Evolutionary conservation across 1,139 yeast genomes (phyloP).

Genomic region (Debaryomyces coudertii): DNA sequence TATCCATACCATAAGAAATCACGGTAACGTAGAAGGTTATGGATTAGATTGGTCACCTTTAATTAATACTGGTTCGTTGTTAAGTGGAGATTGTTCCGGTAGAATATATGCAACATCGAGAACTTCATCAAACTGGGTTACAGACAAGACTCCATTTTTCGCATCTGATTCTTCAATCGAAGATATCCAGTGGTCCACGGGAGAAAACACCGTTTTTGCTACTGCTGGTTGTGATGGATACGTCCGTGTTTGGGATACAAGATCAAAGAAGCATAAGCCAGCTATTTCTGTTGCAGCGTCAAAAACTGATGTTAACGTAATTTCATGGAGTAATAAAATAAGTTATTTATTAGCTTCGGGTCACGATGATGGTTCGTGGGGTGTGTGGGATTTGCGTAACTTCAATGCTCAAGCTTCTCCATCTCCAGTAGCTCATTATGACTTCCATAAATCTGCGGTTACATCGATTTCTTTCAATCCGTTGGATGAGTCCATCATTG

Average conservation of each 20-base stretch:
- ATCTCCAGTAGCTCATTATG: conserved; percentile 86
- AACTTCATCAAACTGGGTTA: conserved; percentile 78
- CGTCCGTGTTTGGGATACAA: conserved; percentile 94
- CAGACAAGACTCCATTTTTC: conserved; percentile 80
- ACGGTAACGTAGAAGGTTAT: conserved; percentile 96
- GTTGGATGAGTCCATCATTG: conserved; percentile 89
- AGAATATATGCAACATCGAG: conserved; percentile 77
- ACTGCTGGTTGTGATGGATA: conserved; percentile 92
- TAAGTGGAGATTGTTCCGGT: conserved; percentile 90
- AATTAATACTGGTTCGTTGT: conserved; percentile 74
- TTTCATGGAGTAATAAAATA: conserved; percentile 92
- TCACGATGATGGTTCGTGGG: conserved; percentile 97
- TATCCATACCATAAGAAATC: conserved; percentile 77
- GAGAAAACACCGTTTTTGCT: conserved; percentile 91
- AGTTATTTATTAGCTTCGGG: conserved; percentile 91
- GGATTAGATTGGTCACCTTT: conserved; percentile 97
- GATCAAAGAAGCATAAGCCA: conserved; percentile 89
- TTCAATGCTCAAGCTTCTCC: conserved; percentile 65
- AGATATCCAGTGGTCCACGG: conserved; percentile 95
- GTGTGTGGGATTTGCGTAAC: conserved; percentile 95
- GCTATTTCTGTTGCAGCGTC: conserved; percentile 86
- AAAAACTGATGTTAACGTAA: conserved; percentile 86
- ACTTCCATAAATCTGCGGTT: conserved; percentile 91
- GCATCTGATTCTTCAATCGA: conserved; percentile 81
- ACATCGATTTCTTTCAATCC: conserved; percentile 96